Evolutionary conservation across 495 filamentous ascomycete genomes (phyloP).

Genomic region (Jackrogersella multiformis): DNA sequence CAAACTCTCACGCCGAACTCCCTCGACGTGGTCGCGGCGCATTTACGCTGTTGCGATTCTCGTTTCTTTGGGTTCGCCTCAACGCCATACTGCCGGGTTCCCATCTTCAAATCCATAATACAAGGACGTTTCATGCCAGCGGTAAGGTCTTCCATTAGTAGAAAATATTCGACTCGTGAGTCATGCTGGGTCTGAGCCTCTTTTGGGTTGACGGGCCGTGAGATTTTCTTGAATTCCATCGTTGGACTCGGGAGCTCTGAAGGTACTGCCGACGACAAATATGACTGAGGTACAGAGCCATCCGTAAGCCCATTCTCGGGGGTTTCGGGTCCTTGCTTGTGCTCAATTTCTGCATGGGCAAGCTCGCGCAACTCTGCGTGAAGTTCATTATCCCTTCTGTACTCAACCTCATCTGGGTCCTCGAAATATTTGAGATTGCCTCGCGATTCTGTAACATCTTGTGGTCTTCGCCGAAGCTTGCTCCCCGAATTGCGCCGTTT

Average conservation of each 20-base stretch:
- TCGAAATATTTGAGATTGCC: constrained; percentile 85
- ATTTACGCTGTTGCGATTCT: constrained; percentile 90
- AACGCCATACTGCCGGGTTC: constrained; percentile 97
- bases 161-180: constrained; percentile 85
- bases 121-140: constrained; percentile 96
- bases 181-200: constrained; percentile 73
- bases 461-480: constrained; percentile 73
- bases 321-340: neutral
- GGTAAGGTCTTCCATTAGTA: constrained; percentile 95
- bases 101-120: constrained; percentile 98
- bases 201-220: constrained; percentile 72
- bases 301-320: constrained; percentile 14
- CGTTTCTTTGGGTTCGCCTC: constrained; percentile 92
- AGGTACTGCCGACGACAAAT: constrained; percentile 39
- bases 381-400: constrained; percentile 80
- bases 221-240: constrained; percentile 50
- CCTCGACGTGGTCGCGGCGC: constrained; percentile 88
- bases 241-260: constrained; percentile 43
- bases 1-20: constrained; percentile 93
- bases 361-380: constrained; percentile 62
- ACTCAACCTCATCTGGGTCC: constrained; percentile 77
- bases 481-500: constrained; percentile 81
- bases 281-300: constrained; percentile 19
- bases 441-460: constrained; percentile 67
- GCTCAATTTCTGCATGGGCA: neutral